A percentile compares a stretch with the other conserved stretches of the same genome.
These are phyloP conservation scores for Penicillium tannophilum DNA, from an alignment of 495 filamentous ascomycete genomes.

Conservation along the genomic window DNA sequence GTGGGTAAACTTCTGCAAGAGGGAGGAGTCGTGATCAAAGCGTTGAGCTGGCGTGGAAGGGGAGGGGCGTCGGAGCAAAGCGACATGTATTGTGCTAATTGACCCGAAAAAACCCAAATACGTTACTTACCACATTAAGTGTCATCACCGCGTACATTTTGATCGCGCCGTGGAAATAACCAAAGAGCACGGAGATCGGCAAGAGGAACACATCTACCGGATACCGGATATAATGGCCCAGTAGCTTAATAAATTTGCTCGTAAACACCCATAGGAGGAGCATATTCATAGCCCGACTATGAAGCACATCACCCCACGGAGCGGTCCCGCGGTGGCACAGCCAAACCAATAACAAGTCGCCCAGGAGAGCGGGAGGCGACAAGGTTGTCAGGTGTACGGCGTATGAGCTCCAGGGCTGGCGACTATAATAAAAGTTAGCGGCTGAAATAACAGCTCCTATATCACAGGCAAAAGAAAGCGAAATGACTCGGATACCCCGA, in stretches of 20 bases:
- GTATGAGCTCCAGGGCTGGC: slow-evolving; percentile 75
- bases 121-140: slow-evolving; percentile 63
- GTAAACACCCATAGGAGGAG: slow-evolving; percentile 65
- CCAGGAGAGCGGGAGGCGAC: slow-evolving; percentile 66
- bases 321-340: slow-evolving; percentile 50
- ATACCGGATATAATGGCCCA: slow-evolving; percentile 72
- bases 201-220: slow-evolving; percentile 68
- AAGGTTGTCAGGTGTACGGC: slow-evolving; percentile 75
- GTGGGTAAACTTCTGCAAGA: slow-evolving; percentile 32
- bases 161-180: slow-evolving; percentile 75
- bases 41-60: slow-evolving; percentile 26
- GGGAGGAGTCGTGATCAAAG: slow-evolving; percentile 33
- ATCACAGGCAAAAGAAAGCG: background rate
- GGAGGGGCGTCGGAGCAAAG: slow-evolving; percentile 10
- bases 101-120: slow-evolving; percentile 11
- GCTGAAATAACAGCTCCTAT: background rate
- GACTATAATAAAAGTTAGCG: slow-evolving; percentile 49
- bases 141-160: slow-evolving; percentile 76
- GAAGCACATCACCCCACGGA: slow-evolving; percentile 43
- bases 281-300: slow-evolving; percentile 47
- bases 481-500: background rate
- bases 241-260: slow-evolving; percentile 76
- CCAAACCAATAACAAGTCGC: slow-evolving; percentile 64
- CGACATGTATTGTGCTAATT: background rate
- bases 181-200: slow-evolving; percentile 75